A percentile compares a stretch with the other conserved stretches of the same genome.
Evolutionary conservation across 2,329 filamentous ascomycete species (phyloP).

Genomic region (Claviceps sp.): DNA sequence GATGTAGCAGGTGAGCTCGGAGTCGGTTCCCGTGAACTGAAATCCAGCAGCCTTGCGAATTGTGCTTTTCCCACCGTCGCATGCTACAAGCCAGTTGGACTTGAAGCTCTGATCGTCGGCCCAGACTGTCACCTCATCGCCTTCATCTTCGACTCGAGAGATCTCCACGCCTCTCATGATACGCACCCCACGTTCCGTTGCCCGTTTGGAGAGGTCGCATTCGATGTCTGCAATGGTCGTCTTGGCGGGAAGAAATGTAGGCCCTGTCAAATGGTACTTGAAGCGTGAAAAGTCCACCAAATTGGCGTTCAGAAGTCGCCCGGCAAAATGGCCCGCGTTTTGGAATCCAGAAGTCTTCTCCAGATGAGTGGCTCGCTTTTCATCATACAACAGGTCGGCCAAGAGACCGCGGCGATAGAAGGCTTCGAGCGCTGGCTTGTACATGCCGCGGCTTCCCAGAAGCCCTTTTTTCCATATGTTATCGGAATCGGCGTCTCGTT

Average conservation of each 20-base stretch:
- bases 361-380: constrained; percentile 1
- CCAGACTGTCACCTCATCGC: neutral
- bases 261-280: constrained; percentile 15
- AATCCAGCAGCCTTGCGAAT: constrained; percentile 25
- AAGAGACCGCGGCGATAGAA: constrained; percentile 26
- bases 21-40: constrained; percentile 21
- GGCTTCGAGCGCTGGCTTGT: constrained; percentile 12
- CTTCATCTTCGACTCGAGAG: neutral
- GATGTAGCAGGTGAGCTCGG: constrained; percentile 23
- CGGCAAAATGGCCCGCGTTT: constrained; percentile 22
- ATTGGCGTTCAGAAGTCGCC: constrained; percentile 15
- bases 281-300: constrained; percentile 16
- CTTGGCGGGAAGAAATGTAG: neutral
- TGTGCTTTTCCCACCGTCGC: constrained; percentile 27
- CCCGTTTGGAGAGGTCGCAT: neutral
- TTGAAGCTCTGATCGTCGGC: constrained; percentile 9
- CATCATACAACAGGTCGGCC: constrained; percentile 12
- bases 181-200: neutral
- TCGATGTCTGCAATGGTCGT: neutral
- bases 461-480: constrained; percentile 16
- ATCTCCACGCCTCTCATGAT: neutral
- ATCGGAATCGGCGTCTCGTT: constrained; percentile 9
- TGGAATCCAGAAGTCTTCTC: constrained; percentile 11
- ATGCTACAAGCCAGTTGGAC: constrained; percentile 26
- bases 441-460: constrained; percentile 17